phyloP scores from a whole-genome alignment of 2,329 filamentous ascomycete genomes.

The Fusarium mundagurra region DNA sequence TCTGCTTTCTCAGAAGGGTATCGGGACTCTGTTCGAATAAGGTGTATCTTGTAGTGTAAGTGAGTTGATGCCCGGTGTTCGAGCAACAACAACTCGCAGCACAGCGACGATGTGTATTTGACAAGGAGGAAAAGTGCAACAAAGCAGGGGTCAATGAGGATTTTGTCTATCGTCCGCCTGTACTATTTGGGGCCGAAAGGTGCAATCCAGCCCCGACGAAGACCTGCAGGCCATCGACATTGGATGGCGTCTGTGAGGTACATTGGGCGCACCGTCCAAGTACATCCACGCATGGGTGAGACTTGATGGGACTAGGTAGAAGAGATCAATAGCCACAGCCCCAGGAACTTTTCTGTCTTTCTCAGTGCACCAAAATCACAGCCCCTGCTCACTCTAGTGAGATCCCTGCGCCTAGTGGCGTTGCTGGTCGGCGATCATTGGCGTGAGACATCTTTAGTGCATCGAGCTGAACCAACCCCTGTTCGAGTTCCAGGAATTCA shows the following conservation, averaged over 20 bases:
- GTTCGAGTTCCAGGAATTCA: background rate
- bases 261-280: slow-evolving; percentile 1
- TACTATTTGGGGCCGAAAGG: slow-evolving; percentile 5
- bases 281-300: background rate
- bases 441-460: slow-evolving; percentile 20
- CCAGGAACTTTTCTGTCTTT: background rate
- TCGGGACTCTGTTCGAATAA: no score
- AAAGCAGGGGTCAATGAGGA: slow-evolving; percentile 15
- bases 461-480: slow-evolving; percentile 34
- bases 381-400: slow-evolving; percentile 12
- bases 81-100: background rate
- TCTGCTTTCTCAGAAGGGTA: no score
- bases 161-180: slow-evolving; percentile 29
- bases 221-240: slow-evolving; percentile 5
- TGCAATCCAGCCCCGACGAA: slow-evolving; percentile 1
- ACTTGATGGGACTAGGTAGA: slow-evolving; percentile 4
- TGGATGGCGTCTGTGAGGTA: background rate
- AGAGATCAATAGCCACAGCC: slow-evolving; percentile 25
- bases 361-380: slow-evolving; percentile 4
- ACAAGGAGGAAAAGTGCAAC: background rate
- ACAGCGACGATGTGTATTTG: background rate
- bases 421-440: slow-evolving; percentile 23
- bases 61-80: background rate
- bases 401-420: slow-evolving; percentile 19
- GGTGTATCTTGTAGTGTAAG: background rate